Evolutionary conservation across 176 grass and related monocot genomes (phyloP).

Genomic region (Luzula sylvatica): DNA sequence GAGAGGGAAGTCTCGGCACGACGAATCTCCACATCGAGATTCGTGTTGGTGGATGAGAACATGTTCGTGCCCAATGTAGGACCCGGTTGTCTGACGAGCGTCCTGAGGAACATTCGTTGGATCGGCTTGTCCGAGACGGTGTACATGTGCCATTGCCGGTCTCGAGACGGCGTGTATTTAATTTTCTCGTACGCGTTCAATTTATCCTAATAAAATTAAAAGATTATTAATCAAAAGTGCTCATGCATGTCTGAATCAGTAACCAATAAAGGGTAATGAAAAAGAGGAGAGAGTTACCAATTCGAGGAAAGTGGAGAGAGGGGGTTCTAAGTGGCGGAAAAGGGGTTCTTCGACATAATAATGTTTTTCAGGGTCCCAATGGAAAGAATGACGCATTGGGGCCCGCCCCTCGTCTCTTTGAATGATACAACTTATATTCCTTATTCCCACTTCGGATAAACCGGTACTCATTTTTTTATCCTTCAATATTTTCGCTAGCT

Average conservation of each 20-base stretch:
- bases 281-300: constrained; percentile 36
- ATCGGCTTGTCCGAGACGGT: constrained; percentile 51
- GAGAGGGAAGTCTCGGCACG: constrained; percentile 45
- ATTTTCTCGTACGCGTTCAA: constrained; percentile 73
- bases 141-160: constrained; percentile 98
- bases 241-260: constrained; percentile 32
- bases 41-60: constrained; percentile 41
- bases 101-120: constrained; percentile 91
- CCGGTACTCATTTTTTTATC: constrained; percentile 60
- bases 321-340: constrained; percentile 93
- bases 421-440: constrained; percentile 89
- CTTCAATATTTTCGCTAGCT: constrained; percentile 92
- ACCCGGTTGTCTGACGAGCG: constrained; percentile 71
- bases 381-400: constrained; percentile 95
- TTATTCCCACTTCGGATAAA: constrained; percentile 60
- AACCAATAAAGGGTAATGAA: constrained; percentile 12
- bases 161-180: constrained; percentile 91
- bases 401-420: constrained; percentile 94
- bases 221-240: constrained; percentile 1
- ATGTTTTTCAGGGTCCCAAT: constrained; percentile 67
- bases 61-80: constrained; percentile 26
- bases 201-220: constrained; percentile 44
- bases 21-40: constrained; percentile 48
- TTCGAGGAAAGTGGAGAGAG: constrained; percentile 89
- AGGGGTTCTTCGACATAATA: constrained; percentile 94